Evolutionary conservation across 1,284 basidiomycete genomes (phyloP), one percentile per base, ranked within the genome.

Genomic region (Cutaneotrichosporon curvatum): DNA sequence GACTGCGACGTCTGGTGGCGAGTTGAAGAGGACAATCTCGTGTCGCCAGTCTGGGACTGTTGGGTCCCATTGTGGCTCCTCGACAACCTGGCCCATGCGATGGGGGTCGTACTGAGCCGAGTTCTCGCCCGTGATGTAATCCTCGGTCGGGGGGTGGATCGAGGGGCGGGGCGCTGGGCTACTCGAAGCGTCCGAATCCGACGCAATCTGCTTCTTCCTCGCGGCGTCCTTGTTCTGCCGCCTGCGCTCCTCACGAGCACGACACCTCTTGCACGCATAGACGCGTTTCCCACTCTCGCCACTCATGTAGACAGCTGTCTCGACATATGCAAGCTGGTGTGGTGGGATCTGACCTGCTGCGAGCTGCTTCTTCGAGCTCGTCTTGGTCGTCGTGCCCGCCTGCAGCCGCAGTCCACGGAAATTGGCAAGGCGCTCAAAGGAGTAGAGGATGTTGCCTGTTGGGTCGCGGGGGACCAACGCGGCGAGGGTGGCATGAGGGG

Each of bases 11-110:
- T 90, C 80, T 60, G 95, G 87, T 0, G 88, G 80, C 61, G 92
- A 96, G 65, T 98, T 98, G 76, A 98, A 99, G 50, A 95, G 83
- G 45, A 95, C 83, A 55, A 96, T 90, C 42, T 84, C 85, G 9
- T 74, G 65, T 14, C 70, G 62, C 59, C 70, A 68, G 44, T 71
- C 65, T 25, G 59, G 45, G 14, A 47, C 43, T 8, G 56, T 51
- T 0, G 67, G 67, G 47, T 68, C 62, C 62, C 67, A 66, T 25
- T 57, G 48, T 11, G 65, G 68, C 39, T 67, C 64, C 48, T 68
- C 64, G 8, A 70, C 67, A 4, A 62, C 51, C 45, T 68, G 69
- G 28, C 57, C 60, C 12, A 33, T 47, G 30, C 58, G 48, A 40
- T 59, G 57, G 3, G 63, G 62, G 47, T 68, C 67, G 44, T 68